phyloP scores from a whole-genome alignment of 2,329 filamentous ascomycete genomes.

The Epichloe baconii region DNA sequence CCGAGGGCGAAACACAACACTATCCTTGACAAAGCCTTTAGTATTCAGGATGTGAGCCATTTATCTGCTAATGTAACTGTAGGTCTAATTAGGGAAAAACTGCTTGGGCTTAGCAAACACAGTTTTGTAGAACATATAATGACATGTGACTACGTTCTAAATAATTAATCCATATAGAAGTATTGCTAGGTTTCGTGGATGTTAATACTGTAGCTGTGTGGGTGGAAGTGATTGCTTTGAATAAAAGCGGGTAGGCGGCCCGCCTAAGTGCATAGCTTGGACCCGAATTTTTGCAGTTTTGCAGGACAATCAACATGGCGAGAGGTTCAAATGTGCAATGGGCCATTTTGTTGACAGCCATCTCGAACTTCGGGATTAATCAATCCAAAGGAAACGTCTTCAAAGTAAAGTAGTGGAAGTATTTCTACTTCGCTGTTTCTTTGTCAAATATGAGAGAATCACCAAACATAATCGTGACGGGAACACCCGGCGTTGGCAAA shows the following conservation, averaged over 20 bases:
- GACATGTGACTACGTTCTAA: too few species aligned
- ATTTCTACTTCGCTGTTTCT: neutral
- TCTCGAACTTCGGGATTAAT: neutral
- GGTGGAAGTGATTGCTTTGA: neutral
- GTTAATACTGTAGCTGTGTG: too few species aligned
- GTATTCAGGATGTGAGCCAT: neutral
- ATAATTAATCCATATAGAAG: rapidly evolving
- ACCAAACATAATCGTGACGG: slow-evolving; percentile 91
- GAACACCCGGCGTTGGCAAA: slow-evolving; percentile 92
- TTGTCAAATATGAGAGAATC: slow-evolving; percentile 27
- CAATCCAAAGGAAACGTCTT: neutral
- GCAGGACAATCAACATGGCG: neutral
- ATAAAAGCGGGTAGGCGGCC: neutral
- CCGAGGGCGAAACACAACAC: neutral
- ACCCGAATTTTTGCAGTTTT: neutral
- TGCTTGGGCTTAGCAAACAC: neutral
- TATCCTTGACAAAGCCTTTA: neutral
- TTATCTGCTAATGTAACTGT: slow-evolving; percentile 2
- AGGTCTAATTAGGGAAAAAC: neutral
- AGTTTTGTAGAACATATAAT: neutral
- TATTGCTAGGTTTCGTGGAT: too few species aligned
- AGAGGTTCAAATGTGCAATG: neutral
- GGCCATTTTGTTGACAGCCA: neutral
- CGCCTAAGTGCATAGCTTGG: neutral
- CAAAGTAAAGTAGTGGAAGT: neutral